Evolutionary conservation across 306 rosid species (phyloP).

Genomic region (Quercus berberidifolia): DNA sequence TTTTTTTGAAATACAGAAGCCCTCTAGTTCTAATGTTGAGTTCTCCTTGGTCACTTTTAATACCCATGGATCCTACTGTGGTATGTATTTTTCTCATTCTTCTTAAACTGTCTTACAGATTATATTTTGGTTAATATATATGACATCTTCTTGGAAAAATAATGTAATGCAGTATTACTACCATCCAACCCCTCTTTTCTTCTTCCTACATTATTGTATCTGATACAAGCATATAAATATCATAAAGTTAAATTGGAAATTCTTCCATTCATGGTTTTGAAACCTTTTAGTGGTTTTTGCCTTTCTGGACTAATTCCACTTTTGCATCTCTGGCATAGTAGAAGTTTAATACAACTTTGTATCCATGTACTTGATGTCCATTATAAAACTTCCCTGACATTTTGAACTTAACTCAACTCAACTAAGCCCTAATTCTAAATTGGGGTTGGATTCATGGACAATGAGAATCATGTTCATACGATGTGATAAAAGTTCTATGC

Average conservation of each 20-base stretch:
- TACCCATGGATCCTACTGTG: slow-evolving; percentile 92
- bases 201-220: neutral
- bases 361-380: neutral
- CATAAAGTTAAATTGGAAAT: neutral
- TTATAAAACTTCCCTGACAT: neutral
- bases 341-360: neutral
- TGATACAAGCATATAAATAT: neutral
- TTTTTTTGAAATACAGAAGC: slow-evolving; percentile 59
- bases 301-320: neutral
- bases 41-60: slow-evolving; percentile 68
- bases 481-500: neutral
- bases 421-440: neutral
- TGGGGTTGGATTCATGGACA: neutral
- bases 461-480: neutral
- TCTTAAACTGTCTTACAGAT: slow-evolving; percentile 9
- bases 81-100: slow-evolving; percentile 42
- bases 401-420: neutral
- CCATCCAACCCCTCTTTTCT: neutral
- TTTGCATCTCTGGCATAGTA: neutral
- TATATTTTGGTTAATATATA: slow-evolving; percentile 7
- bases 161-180: neutral
- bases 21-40: slow-evolving; percentile 53
- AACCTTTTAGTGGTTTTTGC: neutral
- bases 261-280: neutral
- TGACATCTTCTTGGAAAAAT: neutral